phyloP scores from a whole-genome alignment of 768 basidiomycete genomes.

The Phallus indusiatus region DNA sequence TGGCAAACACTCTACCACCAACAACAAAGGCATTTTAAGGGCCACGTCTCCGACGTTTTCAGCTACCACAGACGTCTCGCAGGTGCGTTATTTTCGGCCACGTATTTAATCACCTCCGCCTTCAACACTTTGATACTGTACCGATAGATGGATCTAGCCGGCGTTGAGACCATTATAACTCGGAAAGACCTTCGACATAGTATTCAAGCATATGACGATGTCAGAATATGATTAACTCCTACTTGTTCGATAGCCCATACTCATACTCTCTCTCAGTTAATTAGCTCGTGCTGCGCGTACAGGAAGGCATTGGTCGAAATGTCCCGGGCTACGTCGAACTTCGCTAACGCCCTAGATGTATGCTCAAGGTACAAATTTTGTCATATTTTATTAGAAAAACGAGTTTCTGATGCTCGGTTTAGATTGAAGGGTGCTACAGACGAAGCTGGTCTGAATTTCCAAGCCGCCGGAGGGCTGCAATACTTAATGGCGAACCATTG shows the following conservation, averaged over 20 bases:
- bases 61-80: slow-evolving; percentile 66
- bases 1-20: background rate
- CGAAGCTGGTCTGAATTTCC: slow-evolving; percentile 71
- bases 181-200: slow-evolving; percentile 68
- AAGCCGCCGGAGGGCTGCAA: slow-evolving; percentile 82
- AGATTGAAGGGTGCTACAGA: slow-evolving; percentile 75
- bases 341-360: slow-evolving; percentile 79
- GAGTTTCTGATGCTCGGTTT: background rate
- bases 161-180: slow-evolving; percentile 64
- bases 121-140: slow-evolving; percentile 36
- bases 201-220: slow-evolving; percentile 73
- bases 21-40: slow-evolving; percentile 32
- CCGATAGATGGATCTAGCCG: slow-evolving; percentile 54
- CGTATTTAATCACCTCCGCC: background rate
- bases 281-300: slow-evolving; percentile 62
- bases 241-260: background rate
- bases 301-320: slow-evolving; percentile 71
- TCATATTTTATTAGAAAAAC: background rate
- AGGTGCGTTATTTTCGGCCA: slow-evolving; percentile 3
- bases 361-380: slow-evolving; percentile 59
- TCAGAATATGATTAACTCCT: slow-evolving; percentile 26
- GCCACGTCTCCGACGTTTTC: slow-evolving; percentile 72
- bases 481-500: slow-evolving; percentile 89
- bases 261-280: slow-evolving; percentile 9
- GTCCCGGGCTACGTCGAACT: slow-evolving; percentile 73